Evolutionary conservation across 768 basidiomycete genomes (phyloP).

Genomic region (Mycena indigotica): DNA sequence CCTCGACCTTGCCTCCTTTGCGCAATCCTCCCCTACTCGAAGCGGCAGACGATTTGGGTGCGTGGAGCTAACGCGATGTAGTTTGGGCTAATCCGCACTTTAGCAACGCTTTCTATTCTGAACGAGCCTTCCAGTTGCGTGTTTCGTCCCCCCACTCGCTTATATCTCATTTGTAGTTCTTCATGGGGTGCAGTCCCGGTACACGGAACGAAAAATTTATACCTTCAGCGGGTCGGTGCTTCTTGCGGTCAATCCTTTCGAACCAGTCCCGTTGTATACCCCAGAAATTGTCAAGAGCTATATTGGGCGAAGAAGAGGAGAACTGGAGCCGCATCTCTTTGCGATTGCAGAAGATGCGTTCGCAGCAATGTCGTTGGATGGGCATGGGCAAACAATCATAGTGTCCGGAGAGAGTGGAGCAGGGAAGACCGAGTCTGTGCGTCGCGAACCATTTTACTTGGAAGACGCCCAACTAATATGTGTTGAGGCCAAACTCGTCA

Average conservation of each 20-base stretch:
- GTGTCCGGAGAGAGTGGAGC: constrained; percentile 55
- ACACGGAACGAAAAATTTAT: constrained; percentile 95
- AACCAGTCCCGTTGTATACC: constrained; percentile 94
- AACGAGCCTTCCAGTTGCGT: constrained; percentile 90
- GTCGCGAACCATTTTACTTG: constrained; percentile 23
- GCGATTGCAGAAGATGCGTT: constrained; percentile 99
- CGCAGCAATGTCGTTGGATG: constrained; percentile 92
- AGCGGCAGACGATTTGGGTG: constrained; percentile 90
- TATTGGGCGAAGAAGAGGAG: constrained; percentile 87
- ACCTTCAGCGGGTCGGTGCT: constrained; percentile 98
- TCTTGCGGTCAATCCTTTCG: constrained; percentile 98
- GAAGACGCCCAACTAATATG: constrained; percentile 1
- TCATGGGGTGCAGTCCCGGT: constrained; percentile 94
- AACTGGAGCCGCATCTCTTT: constrained; percentile 96
- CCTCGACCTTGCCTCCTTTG: constrained; percentile 78
- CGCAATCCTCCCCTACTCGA: constrained; percentile 95
- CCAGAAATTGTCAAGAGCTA: constrained; percentile 97
- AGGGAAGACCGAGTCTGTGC: constrained; percentile 96
- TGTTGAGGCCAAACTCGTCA: constrained; percentile 93
- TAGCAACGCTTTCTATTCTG: constrained; percentile 91
- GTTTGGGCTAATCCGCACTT: background rate
- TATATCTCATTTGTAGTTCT: constrained; percentile 59
- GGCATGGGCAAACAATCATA: constrained; percentile 89
- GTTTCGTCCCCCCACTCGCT: background rate
- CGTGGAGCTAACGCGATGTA: background rate